Conservation (phyloP, 2,329 filamentous ascomycete genomes). For the Aspergillus transmontanensis region DNA sequence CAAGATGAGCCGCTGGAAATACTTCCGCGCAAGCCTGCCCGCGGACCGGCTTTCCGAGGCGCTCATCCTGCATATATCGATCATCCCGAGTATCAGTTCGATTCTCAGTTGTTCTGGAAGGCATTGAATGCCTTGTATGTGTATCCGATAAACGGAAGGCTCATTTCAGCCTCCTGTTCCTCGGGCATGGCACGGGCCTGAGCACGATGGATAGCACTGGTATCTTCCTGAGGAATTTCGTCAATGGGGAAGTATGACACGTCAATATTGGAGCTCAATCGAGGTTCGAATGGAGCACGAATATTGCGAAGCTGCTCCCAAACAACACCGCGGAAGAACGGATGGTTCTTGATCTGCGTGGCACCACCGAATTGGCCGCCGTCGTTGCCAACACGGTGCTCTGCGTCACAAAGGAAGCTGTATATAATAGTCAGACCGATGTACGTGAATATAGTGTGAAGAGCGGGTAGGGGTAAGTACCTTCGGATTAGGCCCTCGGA, state of each 20-base stretch:
- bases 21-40: slow-evolving; percentile 38
- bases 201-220: slow-evolving; percentile 80
- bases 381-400: slow-evolving; percentile 82
- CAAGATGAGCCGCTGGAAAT: slow-evolving; percentile 24
- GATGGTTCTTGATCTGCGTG: slow-evolving; percentile 88
- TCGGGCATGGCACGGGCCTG: slow-evolving; percentile 73
- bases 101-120: slow-evolving; percentile 50
- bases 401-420: slow-evolving; percentile 90
- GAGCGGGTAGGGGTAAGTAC: slow-evolving; percentile 53
- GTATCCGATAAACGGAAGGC: slow-evolving; percentile 92
- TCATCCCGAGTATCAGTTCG: slow-evolving; percentile 21
- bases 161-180: slow-evolving; percentile 90
- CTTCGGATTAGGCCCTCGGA: slow-evolving; percentile 91
- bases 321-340: slow-evolving; percentile 95
- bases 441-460: not conserved
- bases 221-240: slow-evolving; percentile 96
- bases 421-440: slow-evolving; percentile 26
- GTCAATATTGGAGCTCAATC: slow-evolving; percentile 88
- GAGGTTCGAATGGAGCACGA: slow-evolving; percentile 92
- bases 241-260: slow-evolving; percentile 99
- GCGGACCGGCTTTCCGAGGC: slow-evolving; percentile 27
- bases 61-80: slow-evolving; percentile 22
- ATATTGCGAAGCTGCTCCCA: slow-evolving; percentile 93
- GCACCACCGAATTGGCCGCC: slow-evolving; percentile 66
- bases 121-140: slow-evolving; percentile 96